A percentile compares a stretch with the other conserved stretches of the same genome.
phyloP scores from a whole-genome alignment of 1,284 basidiomycete genomes.

The Grifola frondosa region DNA sequence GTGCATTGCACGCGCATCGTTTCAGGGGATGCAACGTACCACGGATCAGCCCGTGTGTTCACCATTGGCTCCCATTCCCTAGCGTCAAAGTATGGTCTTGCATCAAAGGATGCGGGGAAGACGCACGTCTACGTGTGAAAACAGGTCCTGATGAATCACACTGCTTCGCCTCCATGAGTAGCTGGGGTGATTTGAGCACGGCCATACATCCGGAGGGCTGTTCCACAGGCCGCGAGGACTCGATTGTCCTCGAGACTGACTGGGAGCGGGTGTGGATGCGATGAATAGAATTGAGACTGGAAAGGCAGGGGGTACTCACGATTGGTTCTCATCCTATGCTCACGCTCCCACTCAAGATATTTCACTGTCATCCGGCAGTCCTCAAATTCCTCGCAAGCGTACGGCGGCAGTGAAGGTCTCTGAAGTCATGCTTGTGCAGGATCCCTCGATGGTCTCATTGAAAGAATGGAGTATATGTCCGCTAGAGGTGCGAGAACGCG shows the following conservation, averaged over 20 bases:
- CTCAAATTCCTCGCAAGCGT: constrained; percentile 53
- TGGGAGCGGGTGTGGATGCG: constrained; percentile 26
- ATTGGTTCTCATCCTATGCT: no score
- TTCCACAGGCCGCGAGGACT: constrained; percentile 32
- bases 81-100: constrained; percentile 32
- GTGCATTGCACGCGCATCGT: constrained; percentile 25
- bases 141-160: constrained; percentile 16
- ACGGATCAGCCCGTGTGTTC: constrained; percentile 22
- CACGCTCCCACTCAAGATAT: constrained; percentile 34
- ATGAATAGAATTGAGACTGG: constrained; percentile 14
- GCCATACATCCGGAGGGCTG: constrained; percentile 50
- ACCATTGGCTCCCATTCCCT: constrained; percentile 22
- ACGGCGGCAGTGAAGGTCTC: constrained; percentile 48
- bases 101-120: constrained; percentile 20
- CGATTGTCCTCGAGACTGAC: constrained; percentile 25
- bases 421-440: constrained; percentile 41
- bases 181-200: constrained; percentile 44
- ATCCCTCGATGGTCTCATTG: constrained; percentile 49
- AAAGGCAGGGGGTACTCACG: constrained; percentile 41
- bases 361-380: constrained; percentile 40
- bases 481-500: constrained; percentile 46
- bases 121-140: constrained; percentile 18
- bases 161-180: constrained; percentile 25
- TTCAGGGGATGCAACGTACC: constrained; percentile 35
- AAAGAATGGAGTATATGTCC: constrained; percentile 25